Conservation (phyloP, 306 rosid genomes). For the Vachellia collinsii region DNA sequence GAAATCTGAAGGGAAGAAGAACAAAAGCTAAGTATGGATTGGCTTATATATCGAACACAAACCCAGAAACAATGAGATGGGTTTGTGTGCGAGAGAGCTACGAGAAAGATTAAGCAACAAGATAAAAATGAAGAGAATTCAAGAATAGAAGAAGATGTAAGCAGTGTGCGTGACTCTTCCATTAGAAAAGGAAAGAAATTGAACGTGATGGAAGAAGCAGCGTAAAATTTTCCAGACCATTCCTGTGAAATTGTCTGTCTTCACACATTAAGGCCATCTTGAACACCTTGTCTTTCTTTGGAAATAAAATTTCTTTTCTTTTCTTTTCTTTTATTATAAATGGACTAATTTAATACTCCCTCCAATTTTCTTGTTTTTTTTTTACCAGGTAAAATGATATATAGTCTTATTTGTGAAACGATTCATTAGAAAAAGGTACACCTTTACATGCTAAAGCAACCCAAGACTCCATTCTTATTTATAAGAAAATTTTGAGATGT, state of each 20-base stretch:
- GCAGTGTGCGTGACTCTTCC: background rate
- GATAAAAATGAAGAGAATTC: slow-evolving; percentile 5
- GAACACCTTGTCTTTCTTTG: background rate
- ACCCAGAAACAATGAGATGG: slow-evolving; percentile 37
- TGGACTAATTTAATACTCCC: background rate
- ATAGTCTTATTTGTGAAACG: too few species aligned
- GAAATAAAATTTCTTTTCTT: background rate
- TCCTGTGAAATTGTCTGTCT: background rate
- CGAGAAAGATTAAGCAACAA: background rate
- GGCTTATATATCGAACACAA: slow-evolving; percentile 36
- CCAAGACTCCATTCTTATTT: too few species aligned
- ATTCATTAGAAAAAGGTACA: too few species aligned
- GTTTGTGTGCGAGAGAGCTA: slow-evolving; percentile 24
- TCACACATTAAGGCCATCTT: slow-evolving; percentile 26
- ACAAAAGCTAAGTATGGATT: background rate
- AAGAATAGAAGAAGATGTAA: background rate
- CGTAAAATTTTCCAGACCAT: slow-evolving; percentile 43
- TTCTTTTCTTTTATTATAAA: background rate
- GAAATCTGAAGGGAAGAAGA: slow-evolving; percentile 4
- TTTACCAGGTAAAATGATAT: too few species aligned
- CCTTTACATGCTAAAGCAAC: too few species aligned
- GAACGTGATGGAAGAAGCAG: slow-evolving; percentile 23
- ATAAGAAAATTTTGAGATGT: too few species aligned
- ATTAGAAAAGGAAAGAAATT: background rate
- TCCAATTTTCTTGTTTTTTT: too few species aligned